Evolutionary conservation across 495 filamentous ascomycete genomes (phyloP).

Genomic region (Daldinia loculata): DNA sequence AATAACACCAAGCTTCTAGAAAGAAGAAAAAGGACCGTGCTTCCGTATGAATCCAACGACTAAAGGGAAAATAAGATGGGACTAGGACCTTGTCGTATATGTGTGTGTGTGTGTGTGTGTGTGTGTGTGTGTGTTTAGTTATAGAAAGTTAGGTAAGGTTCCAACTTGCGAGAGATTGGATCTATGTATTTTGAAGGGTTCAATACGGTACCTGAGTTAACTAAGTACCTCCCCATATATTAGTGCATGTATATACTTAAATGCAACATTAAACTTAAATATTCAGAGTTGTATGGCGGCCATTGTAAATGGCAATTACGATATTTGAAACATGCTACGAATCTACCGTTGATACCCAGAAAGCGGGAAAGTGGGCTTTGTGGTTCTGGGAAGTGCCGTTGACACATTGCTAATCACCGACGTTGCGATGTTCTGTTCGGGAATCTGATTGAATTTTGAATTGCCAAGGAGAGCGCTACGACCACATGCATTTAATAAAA

Average conservation of each 20-base stretch:
- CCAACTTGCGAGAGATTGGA: background rate
- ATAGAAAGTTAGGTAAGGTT: background rate
- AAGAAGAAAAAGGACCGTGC: conserved; percentile 30
- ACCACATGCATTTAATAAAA: conserved; percentile 9
- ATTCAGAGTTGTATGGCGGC: background rate
- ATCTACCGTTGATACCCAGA: conserved; percentile 35
- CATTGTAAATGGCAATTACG: background rate
- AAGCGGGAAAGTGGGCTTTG: conserved; percentile 34
- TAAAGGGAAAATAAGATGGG: background rate
- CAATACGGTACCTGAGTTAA: background rate
- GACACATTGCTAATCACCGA: conserved; percentile 40
- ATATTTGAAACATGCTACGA: conserved; percentile 27
- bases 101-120: too few relatives aligned
- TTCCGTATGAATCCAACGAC: conserved; percentile 10
- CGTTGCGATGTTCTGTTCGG: conserved; percentile 31
- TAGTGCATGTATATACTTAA: background rate
- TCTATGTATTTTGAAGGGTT: background rate
- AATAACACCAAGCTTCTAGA: conserved; percentile 41
- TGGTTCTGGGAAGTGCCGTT: conserved; percentile 43
- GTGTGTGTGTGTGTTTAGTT: background rate
- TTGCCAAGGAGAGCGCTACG: conserved; percentile 16
- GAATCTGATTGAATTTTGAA: conserved; percentile 39
- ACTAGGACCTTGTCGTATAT: background rate
- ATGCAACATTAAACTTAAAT: background rate
- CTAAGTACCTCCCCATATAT: background rate